Base-by-base conservation (phyloP, 2,329 filamentous ascomycete genomes). In the Microascus cirrosus region DNA sequence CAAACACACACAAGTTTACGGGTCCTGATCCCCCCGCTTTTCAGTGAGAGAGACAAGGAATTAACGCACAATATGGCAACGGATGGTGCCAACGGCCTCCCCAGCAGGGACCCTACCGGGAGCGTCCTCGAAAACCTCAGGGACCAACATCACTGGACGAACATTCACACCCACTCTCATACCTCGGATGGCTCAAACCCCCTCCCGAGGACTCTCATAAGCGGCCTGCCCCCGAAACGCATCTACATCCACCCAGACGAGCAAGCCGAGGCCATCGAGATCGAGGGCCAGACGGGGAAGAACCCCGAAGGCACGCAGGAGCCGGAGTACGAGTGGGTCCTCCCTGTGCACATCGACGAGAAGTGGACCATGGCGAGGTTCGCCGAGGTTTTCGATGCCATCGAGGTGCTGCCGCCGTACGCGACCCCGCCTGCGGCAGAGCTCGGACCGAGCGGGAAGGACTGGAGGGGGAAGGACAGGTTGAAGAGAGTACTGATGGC, bases 161-260 rank as follows among this genome's bases (percentile, higher is more conserved):
- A 77, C 24, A 71, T 92, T 53, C 70, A 77, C 54, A 66, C 83
- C 22, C 78, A 86, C 69, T 77, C 50, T 70, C 72, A 65, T 59
- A 71, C 63, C 68, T 55, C 63, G n/a, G 67, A 66, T 53, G 65
- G 67, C 22, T 62, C 62, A 2, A 65, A 69, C 48, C 75, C 83
- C 8, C 39, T 56, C 11, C 73, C 79, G 1, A 80, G 88, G 22
- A 83, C 84, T 6, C 69, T 93, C 56, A 77, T 94, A 59, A 85
- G 83, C 24, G 89, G 89, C 28, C 72, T 92, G 3, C 88, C 89
- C 1, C 87, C 89, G 0, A 79, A 81, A 52, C 81, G 85, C 53
- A 77, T 91, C 50, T 93, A 94, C 70, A 76, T 89, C 56, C 88
- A 94, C 66, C 89, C 89, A 1, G 89, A 94, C 68, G 89, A 92